Evolutionary conservation across 1,139 yeast species (phyloP).

Genomic region (Yamadazyma sp.): DNA sequence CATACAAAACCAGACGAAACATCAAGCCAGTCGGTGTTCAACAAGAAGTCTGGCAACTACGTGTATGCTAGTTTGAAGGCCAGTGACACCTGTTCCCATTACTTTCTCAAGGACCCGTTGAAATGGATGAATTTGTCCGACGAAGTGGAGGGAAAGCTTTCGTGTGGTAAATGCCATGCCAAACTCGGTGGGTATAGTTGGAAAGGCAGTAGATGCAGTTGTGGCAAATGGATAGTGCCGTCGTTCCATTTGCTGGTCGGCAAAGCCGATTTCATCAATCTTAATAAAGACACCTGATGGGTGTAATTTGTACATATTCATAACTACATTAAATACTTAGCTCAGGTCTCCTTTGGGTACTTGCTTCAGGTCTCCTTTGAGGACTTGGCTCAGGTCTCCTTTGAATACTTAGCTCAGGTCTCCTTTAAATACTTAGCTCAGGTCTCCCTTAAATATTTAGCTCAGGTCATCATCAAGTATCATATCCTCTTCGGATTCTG

Average conservation of each 20-base stretch:
- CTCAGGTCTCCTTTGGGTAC: background rate
- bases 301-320: background rate
- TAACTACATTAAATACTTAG: background rate
- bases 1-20: conserved; percentile 62
- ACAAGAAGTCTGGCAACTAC: conserved; percentile 57
- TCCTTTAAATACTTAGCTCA: too few relatives aligned
- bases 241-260: conserved; percentile 81
- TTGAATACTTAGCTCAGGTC: too few relatives aligned
- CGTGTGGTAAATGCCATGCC: conserved; percentile 70
- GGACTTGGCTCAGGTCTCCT: too few relatives aligned
- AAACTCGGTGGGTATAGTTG: conserved; percentile 89
- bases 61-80: conserved; percentile 55
- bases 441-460: background rate
- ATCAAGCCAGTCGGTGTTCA: conserved; percentile 62
- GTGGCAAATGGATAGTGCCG: conserved; percentile 96
- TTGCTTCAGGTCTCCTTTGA: too few relatives aligned
- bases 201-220: conserved; percentile 93
- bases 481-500: conserved; percentile 39
- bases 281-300: too few relatives aligned
- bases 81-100: conserved; percentile 70
- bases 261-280: conserved; percentile 43
- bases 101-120: conserved; percentile 77
- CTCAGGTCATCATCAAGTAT: conserved; percentile 34
- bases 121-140: conserved; percentile 78
- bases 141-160: conserved; percentile 80